phyloP scores from a whole-genome alignment of 441 rosid species.

The Populus hybrid region DNA sequence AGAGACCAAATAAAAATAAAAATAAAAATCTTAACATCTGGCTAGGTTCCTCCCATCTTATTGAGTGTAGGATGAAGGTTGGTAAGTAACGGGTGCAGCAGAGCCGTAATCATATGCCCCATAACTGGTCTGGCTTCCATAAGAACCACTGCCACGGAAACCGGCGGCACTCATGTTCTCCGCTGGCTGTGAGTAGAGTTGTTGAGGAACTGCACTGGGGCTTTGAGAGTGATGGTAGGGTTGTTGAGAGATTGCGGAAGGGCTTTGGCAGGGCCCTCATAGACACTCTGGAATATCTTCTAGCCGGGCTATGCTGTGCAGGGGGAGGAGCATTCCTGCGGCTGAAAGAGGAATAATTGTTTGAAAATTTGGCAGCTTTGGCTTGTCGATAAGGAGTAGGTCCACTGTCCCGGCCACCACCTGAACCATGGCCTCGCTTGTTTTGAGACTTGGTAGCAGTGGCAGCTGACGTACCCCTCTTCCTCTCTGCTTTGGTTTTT shows the following conservation, averaged over 20 bases:
- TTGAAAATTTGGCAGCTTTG: slow-evolving; percentile 43
- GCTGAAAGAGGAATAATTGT: slow-evolving; percentile 30
- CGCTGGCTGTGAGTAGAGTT: slow-evolving; percentile 33
- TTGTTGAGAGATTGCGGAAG: too few species aligned
- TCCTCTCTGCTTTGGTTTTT: slow-evolving; percentile 42
- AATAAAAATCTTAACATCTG: background rate
- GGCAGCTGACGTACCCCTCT: slow-evolving; percentile 33
- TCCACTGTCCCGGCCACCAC: slow-evolving; percentile 29
- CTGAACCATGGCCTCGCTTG: slow-evolving; percentile 37
- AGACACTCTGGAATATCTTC: slow-evolving; percentile 16
- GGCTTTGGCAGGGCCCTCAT: slow-evolving; percentile 28
- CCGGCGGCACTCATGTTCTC: slow-evolving; percentile 27
- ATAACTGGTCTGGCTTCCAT: slow-evolving; percentile 37
- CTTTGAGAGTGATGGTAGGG: too few species aligned
- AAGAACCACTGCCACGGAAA: slow-evolving; percentile 25
- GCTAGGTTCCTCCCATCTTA: slow-evolving; percentile 9
- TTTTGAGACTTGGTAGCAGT: slow-evolving; percentile 35
- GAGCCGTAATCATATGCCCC: slow-evolving; percentile 37
- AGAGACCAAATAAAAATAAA: background rate
- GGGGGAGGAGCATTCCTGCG: slow-evolving; percentile 36
- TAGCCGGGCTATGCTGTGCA: slow-evolving; percentile 40
- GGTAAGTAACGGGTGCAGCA: slow-evolving; percentile 31
- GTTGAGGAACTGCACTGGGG: slow-evolving; percentile 39
- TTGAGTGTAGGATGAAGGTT: slow-evolving; percentile 37
- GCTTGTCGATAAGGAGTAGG: slow-evolving; percentile 38